phyloP scores from a whole-genome alignment of 2,329 filamentous ascomycete species.

The Geosmithia putterillii region DNA sequence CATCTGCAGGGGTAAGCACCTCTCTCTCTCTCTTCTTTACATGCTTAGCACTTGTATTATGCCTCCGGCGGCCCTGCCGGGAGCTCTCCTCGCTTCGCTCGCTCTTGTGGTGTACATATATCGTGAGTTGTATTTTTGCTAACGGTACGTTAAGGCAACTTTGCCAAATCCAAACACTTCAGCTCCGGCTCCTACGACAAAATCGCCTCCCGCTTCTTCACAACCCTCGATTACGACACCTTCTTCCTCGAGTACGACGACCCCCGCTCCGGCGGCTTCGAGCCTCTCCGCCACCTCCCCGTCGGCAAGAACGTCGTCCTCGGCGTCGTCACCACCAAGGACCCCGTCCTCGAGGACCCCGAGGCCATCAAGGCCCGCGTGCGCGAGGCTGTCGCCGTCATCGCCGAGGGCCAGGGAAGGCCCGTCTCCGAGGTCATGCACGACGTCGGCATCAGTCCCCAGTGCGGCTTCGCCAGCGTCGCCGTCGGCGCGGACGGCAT shows the following conservation, averaged over 20 bases:
- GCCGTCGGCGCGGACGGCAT: conserved; percentile 52
- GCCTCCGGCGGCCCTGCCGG: too few relatives aligned
- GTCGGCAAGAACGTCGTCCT: conserved; percentile 48
- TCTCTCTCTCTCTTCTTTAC: neutral
- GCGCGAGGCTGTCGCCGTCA: conserved; percentile 47
- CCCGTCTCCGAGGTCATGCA: conserved; percentile 50
- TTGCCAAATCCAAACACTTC: conserved; percentile 50
- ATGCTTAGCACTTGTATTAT: neutral
- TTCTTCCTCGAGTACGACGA: conserved; percentile 53
- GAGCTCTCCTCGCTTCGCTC: too few relatives aligned
- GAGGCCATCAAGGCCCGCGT: conserved; percentile 42
- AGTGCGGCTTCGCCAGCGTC: conserved; percentile 61
- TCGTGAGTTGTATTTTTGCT: too few relatives aligned
- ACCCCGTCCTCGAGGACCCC: conserved; percentile 42
- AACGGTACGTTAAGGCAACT: too few relatives aligned
- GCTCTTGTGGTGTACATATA: too few relatives aligned
- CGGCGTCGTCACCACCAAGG: conserved; percentile 49
- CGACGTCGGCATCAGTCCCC: conserved; percentile 54
- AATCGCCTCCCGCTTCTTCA: conserved; percentile 49
- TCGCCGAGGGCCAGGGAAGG: conserved; percentile 51
- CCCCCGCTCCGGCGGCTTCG: conserved; percentile 46
- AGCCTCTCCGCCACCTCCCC: conserved; percentile 47
- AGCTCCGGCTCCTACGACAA: conserved; percentile 51
- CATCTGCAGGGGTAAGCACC: conserved; percentile 27
- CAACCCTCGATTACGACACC: conserved; percentile 44